Evolutionary conservation across 2,329 filamentous ascomycete genomes (phyloP).

Genomic region (Talaromyces marneffei): DNA sequence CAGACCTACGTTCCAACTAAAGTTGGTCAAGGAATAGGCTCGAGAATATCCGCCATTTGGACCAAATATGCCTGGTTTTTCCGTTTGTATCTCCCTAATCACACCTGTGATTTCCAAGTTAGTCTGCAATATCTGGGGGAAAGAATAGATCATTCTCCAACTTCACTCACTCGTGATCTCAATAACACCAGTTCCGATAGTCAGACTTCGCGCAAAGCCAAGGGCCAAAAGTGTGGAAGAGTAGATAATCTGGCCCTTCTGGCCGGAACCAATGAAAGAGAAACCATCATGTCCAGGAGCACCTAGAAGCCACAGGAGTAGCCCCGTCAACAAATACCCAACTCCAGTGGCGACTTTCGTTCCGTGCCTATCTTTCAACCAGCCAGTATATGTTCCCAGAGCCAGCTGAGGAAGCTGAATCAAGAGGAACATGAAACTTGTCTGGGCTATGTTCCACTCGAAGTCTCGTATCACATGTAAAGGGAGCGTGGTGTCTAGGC

Average conservation of each 20-base stretch:
- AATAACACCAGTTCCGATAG: constrained; percentile 25
- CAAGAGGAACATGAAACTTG: constrained; percentile 52
- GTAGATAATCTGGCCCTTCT: constrained; percentile 22
- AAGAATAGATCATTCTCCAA: too few relatives aligned
- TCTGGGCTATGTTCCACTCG: constrained; percentile 49
- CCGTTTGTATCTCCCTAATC: constrained; percentile 6
- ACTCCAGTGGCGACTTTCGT: constrained; percentile 21
- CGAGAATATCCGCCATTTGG: constrained; percentile 12
- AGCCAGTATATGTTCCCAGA: constrained; percentile 53
- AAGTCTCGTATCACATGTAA: constrained; percentile 51
- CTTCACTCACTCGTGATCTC: constrained; percentile 26
- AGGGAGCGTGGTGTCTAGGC: constrained; percentile 53
- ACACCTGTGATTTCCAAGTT: not conserved
- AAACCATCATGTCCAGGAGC: constrained; percentile 25
- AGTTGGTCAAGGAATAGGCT: constrained; percentile 10
- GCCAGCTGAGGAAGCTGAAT: constrained; percentile 55
- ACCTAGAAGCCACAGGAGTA: constrained; percentile 25
- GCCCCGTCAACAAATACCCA: constrained; percentile 21
- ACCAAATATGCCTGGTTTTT: constrained; percentile 10
- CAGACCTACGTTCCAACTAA: constrained; percentile 13
- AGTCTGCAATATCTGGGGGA: not conserved
- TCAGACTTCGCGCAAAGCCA: constrained; percentile 22
- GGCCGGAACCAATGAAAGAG: constrained; percentile 20
- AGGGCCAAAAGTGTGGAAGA: constrained; percentile 16
- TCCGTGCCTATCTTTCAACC: constrained; percentile 29